Percentiles rank a stretch among this genome's conserved stretches.
These are phyloP conservation scores for Iris pallida DNA, from an alignment of 116 monocot species.

Conservation along the genomic window DNA sequence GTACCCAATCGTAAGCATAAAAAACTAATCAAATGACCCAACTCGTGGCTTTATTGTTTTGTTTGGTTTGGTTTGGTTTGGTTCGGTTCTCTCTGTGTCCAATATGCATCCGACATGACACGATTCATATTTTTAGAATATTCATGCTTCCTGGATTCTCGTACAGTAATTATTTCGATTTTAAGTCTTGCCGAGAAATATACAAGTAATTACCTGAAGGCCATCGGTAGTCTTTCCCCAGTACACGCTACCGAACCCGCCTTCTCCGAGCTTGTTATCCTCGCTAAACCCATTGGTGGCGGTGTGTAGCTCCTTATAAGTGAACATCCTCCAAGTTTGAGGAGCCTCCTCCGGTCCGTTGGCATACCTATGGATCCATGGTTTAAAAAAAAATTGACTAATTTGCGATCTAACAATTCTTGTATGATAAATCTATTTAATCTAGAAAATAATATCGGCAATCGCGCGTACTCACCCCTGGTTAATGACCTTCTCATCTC, in stretches of 20 bases:
- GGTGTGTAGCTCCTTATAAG: slow-evolving; percentile 33
- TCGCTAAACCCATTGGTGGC: slow-evolving; percentile 44
- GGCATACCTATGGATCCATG: slow-evolving; percentile 1
- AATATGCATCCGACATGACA: too few species aligned
- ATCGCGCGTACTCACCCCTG: slow-evolving; percentile 8
- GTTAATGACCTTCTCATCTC: slow-evolving; percentile 1
- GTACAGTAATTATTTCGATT: too few species aligned
- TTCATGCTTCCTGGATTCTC: too few species aligned
- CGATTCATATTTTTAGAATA: too few species aligned
- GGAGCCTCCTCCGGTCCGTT: slow-evolving; percentile 10
- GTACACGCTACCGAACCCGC: slow-evolving; percentile 48
- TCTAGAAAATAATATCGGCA: neutral
- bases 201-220: slow-evolving; percentile 41
- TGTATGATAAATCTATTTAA: neutral
- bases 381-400: neutral
- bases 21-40: too few species aligned
- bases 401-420: neutral
- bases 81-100: too few species aligned
- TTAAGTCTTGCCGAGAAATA: too few species aligned
- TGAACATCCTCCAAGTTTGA: slow-evolving; percentile 39
- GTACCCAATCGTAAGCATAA: too few species aligned
- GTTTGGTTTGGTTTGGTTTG: too few species aligned
- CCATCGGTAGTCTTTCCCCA: slow-evolving; percentile 45
- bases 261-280: slow-evolving; percentile 44
- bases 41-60: too few species aligned